Evolutionary conservation across 1,284 basidiomycete species (phyloP), one percentile per base, ranked within the genome.

Genomic region (Fomitopsis pinicola): DNA sequence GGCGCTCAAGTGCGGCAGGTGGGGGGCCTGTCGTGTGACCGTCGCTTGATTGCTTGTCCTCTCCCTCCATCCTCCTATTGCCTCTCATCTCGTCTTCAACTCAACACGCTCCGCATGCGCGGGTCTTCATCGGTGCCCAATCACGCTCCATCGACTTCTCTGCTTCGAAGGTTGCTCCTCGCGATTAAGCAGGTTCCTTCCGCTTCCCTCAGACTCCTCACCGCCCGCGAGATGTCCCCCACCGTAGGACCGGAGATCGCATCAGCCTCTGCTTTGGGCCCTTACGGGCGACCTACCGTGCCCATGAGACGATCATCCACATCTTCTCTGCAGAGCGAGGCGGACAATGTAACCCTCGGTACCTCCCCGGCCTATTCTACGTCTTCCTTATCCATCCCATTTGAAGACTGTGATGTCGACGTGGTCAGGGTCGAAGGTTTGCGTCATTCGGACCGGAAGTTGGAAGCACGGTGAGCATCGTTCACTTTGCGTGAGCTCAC

Each of bases 401-500:
- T 82, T 48, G 68, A 78, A 15, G 76, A 80, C 35, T 74, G 68
- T 45, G 75, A 78, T 40, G 70, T 73, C 3, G 80, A 83, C 63
- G 75, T 78, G 30, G 78, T 83, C 17, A 78, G 75, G 7, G 81
- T 86, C 60, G 83, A 88, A 57, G 90, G 88, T 10, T 71, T 95
- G 52, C 78, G 78, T 44, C 88, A 94, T 76, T 80, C 83, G 26
- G 76, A 79, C 22, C 68, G 82, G 9, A 82, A 75, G 67, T 75
- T 95, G 56, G 85, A 92, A 69, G 83, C 91, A 44, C 87, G 85
- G 91, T 93, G 76, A 86, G 89, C 75, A 55, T 65, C 35, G 59
- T 40, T 46, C 45, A 55, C 59, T 46, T 54, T 14, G 30, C 12
- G 10, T n/a, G 42, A 59, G 46, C 30, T 64, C 60, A 64, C 68